Percentiles rank a stretch among this genome's conserved stretches.
Conservation (phyloP, 2,329 filamentous ascomycete genomes). For the Zymoseptoria pseudotritici region DNA sequence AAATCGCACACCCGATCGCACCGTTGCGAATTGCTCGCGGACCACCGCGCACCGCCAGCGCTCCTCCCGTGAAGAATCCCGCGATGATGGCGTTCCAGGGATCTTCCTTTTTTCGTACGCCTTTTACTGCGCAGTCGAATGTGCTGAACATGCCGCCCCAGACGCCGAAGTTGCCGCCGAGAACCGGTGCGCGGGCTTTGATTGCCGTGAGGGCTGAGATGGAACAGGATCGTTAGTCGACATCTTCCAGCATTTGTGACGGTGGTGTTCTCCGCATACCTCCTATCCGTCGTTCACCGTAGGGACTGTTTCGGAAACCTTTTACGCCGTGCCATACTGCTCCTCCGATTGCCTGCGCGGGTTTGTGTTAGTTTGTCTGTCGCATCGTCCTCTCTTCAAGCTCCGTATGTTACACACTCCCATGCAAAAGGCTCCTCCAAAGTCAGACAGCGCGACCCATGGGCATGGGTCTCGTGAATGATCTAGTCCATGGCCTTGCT, state of each 20-base stretch:
- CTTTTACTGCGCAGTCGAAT: conserved; percentile 95
- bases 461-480: conserved; percentile 95
- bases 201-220: conserved; percentile 72
- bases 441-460: conserved; percentile 94
- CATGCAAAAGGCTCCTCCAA: conserved; percentile 95
- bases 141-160: conserved; percentile 96
- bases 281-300: conserved; percentile 92
- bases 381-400: not conserved
- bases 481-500: conserved; percentile 54
- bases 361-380: not conserved
- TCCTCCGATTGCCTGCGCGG: conserved; percentile 28
- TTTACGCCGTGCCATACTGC: conserved; percentile 97
- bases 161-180: conserved; percentile 95
- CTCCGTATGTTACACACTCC: conserved; percentile 55
- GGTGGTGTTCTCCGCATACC: conserved; percentile 31
- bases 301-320: conserved; percentile 48
- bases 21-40: conserved; percentile 88
- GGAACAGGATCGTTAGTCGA: not conserved
- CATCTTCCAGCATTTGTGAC: not conserved
- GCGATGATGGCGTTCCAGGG: conserved; percentile 97
- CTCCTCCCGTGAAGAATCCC: conserved; percentile 91
- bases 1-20: conserved; percentile 89
- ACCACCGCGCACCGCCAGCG: conserved; percentile 84
- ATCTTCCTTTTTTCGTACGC: conserved; percentile 82
- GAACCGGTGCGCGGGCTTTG: conserved; percentile 91